Base-by-base conservation (phyloP, 2,329 filamentous ascomycete species). In the Thelonectria rubi region DNA sequence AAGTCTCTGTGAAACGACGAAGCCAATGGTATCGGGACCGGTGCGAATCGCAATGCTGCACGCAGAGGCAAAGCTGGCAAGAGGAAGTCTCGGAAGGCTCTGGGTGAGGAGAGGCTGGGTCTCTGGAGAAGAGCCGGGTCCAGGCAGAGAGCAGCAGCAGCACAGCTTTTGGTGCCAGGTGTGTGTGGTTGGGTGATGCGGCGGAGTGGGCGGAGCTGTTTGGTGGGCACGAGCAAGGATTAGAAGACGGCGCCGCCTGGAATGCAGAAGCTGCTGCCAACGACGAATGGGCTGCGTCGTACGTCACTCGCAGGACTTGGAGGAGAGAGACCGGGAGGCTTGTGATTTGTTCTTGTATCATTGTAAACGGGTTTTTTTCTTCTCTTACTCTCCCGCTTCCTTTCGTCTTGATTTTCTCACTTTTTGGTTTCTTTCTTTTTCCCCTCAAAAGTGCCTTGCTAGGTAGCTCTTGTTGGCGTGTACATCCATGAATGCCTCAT, bases 141-240 rank as follows among this genome's bases (percentile, higher is more conserved):
- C 17, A 59, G 60, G 43, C 54, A 52, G 46, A 51, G 45, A 56
- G 56, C 45, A 54, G n/a, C n/a, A 54, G 42, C 52, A 48, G 46
- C 26, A 14, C 42, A 47, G 20, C 21, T n/a, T 37, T 37, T 60
- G 37, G 20, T 50, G 26, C 48, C 48, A 47, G 55, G 45, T 42
- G 47, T 57, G 53, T 52, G 49, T 58, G 55, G 60, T 57, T 58
- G 50, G 55, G 37, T 48, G 54, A 40, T 59, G 55, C 43, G 43
- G 42, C 55, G 18, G 43, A 61, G 53, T 42, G 43, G 51, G 55
- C 55, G 55, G 43, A 58, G 59, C 49, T 42, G 42, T 17, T 21
- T 32, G 55, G 55, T 58, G 54, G 59, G 34, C 30, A 50, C 60
- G 55, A 58, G 30, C 55, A 62, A 50, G 60, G 60, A 46, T 59